Evolutionary conservation across 345 rosid species (phyloP).

Genomic region (Psidium guajava): DNA sequence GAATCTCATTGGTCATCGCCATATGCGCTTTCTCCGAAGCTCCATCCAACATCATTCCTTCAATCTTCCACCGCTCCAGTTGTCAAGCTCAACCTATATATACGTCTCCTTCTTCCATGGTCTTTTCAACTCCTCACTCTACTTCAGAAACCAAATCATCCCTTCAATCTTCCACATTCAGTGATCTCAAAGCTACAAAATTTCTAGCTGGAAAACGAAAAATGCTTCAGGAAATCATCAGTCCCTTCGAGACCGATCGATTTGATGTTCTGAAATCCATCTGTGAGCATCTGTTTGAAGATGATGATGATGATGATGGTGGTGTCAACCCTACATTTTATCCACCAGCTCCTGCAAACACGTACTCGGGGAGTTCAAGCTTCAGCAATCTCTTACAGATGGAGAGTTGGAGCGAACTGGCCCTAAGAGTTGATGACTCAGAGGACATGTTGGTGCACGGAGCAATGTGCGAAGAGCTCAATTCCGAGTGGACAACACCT

Average conservation of each 20-base stretch:
- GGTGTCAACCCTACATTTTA: background rate
- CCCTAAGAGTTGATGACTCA: conserved; percentile 15
- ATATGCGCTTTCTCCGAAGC: background rate
- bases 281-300: background rate
- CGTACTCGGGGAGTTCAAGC: conserved; percentile 14
- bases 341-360: background rate
- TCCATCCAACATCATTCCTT: background rate
- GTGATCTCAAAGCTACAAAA: too few relatives aligned
- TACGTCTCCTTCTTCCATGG: background rate
- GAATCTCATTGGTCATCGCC: background rate
- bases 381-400: conserved; percentile 13
- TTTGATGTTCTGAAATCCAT: background rate
- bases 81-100: background rate
- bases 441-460: conserved; percentile 22
- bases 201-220: too few relatives aligned
- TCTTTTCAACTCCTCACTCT: background rate
- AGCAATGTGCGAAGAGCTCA: conserved; percentile 13
- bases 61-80: background rate
- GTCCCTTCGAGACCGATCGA: background rate
- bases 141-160: background rate
- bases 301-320: background rate
- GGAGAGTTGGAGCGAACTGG: conserved; percentile 29
- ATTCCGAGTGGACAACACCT: conserved; percentile 15
- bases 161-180: background rate
- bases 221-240: too few relatives aligned